Evolutionary conservation across 1,284 basidiomycete genomes (phyloP), one percentile per base, ranked within the genome.

Genomic region (Ceratobasidium papillatum): DNA sequence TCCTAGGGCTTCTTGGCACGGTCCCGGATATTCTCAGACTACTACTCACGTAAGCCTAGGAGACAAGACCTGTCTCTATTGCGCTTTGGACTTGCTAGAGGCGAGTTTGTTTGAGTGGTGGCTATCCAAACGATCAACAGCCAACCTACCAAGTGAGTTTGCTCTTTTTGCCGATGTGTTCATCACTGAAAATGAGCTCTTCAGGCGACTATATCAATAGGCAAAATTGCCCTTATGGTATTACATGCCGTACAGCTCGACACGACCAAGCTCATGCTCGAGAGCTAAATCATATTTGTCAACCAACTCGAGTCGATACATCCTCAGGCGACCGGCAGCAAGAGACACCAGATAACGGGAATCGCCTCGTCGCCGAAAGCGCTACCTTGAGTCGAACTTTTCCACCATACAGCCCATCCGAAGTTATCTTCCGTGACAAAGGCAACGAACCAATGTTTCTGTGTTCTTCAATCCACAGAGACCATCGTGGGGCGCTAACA

Each of bases 181-280:
- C 49, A 49, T 30, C 27, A 25, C 27, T 11, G 27, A 47, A 19
- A n/a, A 32, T 7, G 32, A 32, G 11, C 30, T 17, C 36, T 62
- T n/a, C 27, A 64, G 62, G 9, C 22, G 56, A 62, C 3, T 22
- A 61, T 34, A 30, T 38, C 4, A 30, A 32, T 32, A 56, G 69
- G 19, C 62, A 30, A 34, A 49, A 73, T 56, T 75, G 68, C 32
- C 45, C 58, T 51, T 72, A 76, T 51, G 76, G 76, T n/a, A 61
- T 64, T 27, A 66, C 54, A 19, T 76, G 76, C 38, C 25, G 76
- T 8, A 73, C 59, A 22, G 74, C 69, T 51, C 47, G 64, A 30
- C 65, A 38, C 34, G 38, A 74, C 25, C 36, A 51, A 12, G 38
- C 14, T 41, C 76, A 76, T 38, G 76, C 76, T 19, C 43, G 36